A percentile compares a stretch with the other conserved stretches of the same genome.
phyloP scores from a whole-genome alignment of 345 rosid species.

The Pugionium cornutum region DNA sequence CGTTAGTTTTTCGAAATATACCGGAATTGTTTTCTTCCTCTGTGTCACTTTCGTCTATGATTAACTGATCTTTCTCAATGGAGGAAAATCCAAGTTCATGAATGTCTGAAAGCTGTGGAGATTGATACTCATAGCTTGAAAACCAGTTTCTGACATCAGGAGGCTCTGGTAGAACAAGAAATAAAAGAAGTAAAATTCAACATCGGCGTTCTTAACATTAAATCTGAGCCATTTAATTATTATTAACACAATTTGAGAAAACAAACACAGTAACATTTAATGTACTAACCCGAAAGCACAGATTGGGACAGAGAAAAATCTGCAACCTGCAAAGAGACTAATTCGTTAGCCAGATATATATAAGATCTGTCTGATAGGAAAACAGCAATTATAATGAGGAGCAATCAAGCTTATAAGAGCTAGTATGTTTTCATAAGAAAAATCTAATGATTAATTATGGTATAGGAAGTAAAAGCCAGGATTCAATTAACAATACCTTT shows the following conservation, averaged over 20 bases:
- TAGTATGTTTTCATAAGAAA: not conserved
- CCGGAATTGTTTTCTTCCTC: constrained; percentile 27
- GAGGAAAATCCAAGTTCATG: constrained; percentile 31
- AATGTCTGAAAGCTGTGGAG: constrained; percentile 43
- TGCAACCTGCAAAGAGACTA: constrained; percentile 41
- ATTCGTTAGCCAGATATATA: not conserved
- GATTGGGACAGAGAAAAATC: constrained; percentile 35
- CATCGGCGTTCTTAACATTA: not conserved
- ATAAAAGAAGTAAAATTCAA: constrained; percentile 14
- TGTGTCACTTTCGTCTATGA: constrained; percentile 40
- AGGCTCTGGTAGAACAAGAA: constrained; percentile 50
- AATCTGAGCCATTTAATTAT: not conserved
- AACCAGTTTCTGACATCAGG: constrained; percentile 61
- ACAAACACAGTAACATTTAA: not conserved
- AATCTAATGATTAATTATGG: not conserved
- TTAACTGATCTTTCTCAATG: constrained; percentile 31
- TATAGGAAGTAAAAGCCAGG: not conserved
- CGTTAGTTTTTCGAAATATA: constrained; percentile 22
- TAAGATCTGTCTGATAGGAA: not conserved
- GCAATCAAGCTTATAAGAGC: constrained; percentile 4
- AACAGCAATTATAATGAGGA: not conserved
- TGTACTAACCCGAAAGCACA: constrained; percentile 51
- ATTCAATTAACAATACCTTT: constrained; percentile 17
- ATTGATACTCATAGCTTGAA: constrained; percentile 50
- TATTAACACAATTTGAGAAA: not conserved